Percentiles rank a stretch among this genome's conserved stretches.
These are phyloP conservation scores for Vanderwaltozyma polyspora DNA, from an alignment of 805 yeast species.

Conservation along the genomic window DNA sequence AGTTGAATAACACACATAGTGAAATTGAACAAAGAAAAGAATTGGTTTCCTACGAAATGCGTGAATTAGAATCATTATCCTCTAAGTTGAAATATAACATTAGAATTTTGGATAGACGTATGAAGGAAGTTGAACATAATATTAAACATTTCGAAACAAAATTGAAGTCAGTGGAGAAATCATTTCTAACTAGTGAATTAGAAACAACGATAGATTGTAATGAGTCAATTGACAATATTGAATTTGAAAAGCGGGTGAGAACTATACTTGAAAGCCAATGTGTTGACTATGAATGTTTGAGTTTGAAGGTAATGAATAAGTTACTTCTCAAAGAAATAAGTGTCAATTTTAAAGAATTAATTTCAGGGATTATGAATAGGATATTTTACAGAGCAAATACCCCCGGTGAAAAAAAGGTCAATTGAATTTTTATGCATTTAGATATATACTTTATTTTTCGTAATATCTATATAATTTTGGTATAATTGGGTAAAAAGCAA, in stretches of 20 bases:
- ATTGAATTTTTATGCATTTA: neutral
- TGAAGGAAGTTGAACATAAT: conserved; percentile 58
- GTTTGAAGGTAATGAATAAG: neutral
- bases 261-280: neutral
- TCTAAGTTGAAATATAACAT: conserved; percentile 59
- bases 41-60: conserved; percentile 30
- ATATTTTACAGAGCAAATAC: neutral
- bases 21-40: conserved; percentile 21
- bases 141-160: conserved; percentile 33
- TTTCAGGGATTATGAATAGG: neutral
- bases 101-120: conserved; percentile 44
- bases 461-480: too few species aligned
- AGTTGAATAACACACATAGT: conserved; percentile 12
- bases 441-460: too few species aligned
- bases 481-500: too few species aligned
- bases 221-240: neutral
- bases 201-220: neutral
- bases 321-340: neutral
- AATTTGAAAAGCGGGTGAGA: conserved; percentile 1
- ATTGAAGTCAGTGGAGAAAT: conserved; percentile 10
- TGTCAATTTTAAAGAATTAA: neutral
- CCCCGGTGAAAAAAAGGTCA: neutral
- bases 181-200: conserved; percentile 1
- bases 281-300: neutral
- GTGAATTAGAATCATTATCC: conserved; percentile 43